A percentile compares a stretch with the other conserved stretches of the same genome.
Evolutionary conservation across 345 rosid genomes (phyloP).

Genomic region (Ailanthus altissimus): DNA sequence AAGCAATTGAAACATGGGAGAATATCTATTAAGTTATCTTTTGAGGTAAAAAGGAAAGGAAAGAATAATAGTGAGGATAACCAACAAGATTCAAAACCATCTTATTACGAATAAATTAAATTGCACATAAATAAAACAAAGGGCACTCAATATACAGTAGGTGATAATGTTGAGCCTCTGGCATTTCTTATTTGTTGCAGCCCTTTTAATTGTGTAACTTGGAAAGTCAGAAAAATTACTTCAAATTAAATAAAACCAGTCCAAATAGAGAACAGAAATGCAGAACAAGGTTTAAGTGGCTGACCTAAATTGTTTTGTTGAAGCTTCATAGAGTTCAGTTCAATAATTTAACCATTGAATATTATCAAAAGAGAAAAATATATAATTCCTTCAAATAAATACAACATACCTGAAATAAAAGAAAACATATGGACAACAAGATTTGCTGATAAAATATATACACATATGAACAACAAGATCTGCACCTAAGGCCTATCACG

Average conservation of each 20-base stretch:
- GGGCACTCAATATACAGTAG: background rate
- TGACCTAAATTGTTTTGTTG: background rate
- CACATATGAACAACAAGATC: too few species aligned
- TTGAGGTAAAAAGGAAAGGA: background rate
- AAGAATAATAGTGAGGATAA: background rate
- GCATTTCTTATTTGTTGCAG: background rate
- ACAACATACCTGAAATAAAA: background rate
- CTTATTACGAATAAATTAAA: background rate
- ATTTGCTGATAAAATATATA: background rate
- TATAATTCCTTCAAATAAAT: background rate
- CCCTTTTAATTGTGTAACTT: background rate
- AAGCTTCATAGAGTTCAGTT: background rate
- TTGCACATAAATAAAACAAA: background rate
- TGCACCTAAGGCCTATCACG: too few species aligned
- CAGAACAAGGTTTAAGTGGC: background rate
- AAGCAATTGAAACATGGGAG: background rate
- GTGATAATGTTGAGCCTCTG: background rate
- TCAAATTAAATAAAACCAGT: background rate
- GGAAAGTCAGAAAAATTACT: background rate
- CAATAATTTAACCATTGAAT: conserved; percentile 5
- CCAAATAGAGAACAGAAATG: background rate
- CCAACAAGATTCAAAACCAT: background rate
- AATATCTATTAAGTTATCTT: background rate
- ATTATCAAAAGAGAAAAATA: background rate
- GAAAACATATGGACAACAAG: background rate